A percentile compares a stretch with the other conserved stretches of the same genome.
These are phyloP conservation scores for Fusarium buharicum DNA, from an alignment of 2,329 filamentous ascomycete species.

Conservation along the genomic window DNA sequence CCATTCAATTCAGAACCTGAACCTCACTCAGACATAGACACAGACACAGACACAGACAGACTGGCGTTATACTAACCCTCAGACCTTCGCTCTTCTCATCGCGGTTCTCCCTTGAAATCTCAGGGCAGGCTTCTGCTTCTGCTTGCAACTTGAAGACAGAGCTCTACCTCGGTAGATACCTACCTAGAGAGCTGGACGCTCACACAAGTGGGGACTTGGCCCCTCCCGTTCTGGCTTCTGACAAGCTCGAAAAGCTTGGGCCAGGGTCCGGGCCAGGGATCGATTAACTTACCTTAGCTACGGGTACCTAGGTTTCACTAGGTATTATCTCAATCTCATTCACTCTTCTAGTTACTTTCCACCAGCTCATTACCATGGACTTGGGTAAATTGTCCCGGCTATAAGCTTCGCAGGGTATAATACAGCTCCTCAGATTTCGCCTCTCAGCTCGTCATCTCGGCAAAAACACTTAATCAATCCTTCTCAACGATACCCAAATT, in stretches of 20 bases:
- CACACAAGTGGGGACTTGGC: slow-evolving; percentile 3
- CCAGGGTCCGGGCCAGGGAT: slow-evolving; percentile 15
- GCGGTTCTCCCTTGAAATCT: too few species aligned
- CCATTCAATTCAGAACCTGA: slow-evolving; percentile 21
- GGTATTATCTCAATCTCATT: slow-evolving; percentile 9
- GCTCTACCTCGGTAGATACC: too few species aligned
- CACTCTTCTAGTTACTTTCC: slow-evolving; percentile 8
- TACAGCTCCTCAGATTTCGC: slow-evolving; percentile 13
- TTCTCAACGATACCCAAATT: slow-evolving; percentile 29
- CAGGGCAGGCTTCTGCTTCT: too few species aligned
- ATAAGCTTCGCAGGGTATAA: slow-evolving; percentile 17
- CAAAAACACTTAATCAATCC: slow-evolving; percentile 15
- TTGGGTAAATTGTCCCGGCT: slow-evolving; percentile 35
- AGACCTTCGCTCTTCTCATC: background rate
- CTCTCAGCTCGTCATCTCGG: slow-evolving; percentile 38
- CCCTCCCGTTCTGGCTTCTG: slow-evolving; percentile 38
- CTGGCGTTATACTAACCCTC: background rate
- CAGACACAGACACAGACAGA: background rate
- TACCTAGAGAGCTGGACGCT: background rate
- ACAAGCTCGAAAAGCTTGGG: slow-evolving; percentile 37
- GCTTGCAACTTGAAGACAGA: too few species aligned
- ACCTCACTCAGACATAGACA: background rate
- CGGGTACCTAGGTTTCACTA: slow-evolving; percentile 8
- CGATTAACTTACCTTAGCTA: slow-evolving; percentile 18
- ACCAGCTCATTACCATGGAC: slow-evolving; percentile 23